Conservation (phyloP, 345 rosid genomes). For the Mallotus nudiflorus region DNA sequence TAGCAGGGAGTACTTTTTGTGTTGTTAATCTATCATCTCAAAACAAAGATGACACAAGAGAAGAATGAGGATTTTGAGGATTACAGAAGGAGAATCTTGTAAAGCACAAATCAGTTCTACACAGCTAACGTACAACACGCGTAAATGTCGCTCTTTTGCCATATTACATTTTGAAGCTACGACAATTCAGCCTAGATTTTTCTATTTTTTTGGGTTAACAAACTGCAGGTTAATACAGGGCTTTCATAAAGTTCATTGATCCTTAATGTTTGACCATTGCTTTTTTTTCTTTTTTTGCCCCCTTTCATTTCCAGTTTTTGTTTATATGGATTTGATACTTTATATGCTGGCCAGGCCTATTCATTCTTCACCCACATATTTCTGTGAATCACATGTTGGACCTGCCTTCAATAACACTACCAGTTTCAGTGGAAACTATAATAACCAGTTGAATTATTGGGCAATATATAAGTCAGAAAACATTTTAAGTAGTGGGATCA, state of each 20-base stretch:
- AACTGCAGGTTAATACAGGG: no score
- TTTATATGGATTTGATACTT: no score
- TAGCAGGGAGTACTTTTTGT: constrained; percentile 31
- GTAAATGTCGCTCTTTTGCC: constrained; percentile 25
- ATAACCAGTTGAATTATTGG: constrained; percentile 11
- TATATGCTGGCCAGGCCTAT: no score
- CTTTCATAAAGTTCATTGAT: no score
- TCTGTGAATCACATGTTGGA: no score
- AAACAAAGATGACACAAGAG: constrained; percentile 17
- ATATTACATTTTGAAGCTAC: constrained; percentile 8
- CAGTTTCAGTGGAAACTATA: neutral
- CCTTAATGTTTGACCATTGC: neutral
- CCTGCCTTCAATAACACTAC: neutral
- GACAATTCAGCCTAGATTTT: constrained; percentile 22
- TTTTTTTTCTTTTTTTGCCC: neutral
- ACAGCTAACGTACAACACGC: constrained; percentile 13
- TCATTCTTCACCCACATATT: no score
- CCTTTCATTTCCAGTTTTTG: neutral
- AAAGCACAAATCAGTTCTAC: constrained; percentile 16
- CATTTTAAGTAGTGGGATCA: neutral
- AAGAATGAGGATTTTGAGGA: constrained; percentile 20
- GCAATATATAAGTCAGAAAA: neutral
- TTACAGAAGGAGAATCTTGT: constrained; percentile 22
- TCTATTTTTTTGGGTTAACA: no score
- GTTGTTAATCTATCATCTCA: constrained; percentile 7